Conservation (phyloP, 208 protist genomes). For the Trypanosoma mega region DNA sequence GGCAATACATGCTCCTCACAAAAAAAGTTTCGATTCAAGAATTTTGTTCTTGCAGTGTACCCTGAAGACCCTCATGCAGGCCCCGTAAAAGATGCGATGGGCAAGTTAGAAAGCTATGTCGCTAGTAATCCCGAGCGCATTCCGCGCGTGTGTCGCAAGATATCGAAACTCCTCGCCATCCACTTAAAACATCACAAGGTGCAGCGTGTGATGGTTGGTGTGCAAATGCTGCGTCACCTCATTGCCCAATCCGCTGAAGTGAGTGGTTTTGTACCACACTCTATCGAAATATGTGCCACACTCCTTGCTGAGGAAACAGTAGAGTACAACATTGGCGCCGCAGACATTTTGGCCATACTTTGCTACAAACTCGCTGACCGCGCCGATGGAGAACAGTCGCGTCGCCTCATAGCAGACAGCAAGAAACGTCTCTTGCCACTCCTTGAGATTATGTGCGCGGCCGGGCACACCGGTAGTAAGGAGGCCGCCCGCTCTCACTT, state of each 20-base stretch:
- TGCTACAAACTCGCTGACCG: slow-evolving; percentile 50
- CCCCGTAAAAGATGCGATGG: slow-evolving; percentile 59
- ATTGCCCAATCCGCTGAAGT: slow-evolving; percentile 52
- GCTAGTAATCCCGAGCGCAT: slow-evolving; percentile 81
- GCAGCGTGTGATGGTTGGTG: slow-evolving; percentile 62
- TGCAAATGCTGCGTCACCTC: slow-evolving; percentile 56
- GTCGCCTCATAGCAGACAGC: slow-evolving; percentile 61
- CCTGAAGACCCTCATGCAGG: slow-evolving; percentile 37
- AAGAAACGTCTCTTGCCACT: slow-evolving; percentile 53
- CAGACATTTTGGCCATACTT: slow-evolving; percentile 59
- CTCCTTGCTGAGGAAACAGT: slow-evolving; percentile 38
- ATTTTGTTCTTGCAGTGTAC: slow-evolving; percentile 78
- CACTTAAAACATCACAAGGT: slow-evolving; percentile 39
- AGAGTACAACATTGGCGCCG: slow-evolving; percentile 62
- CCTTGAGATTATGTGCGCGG: slow-evolving; percentile 59
- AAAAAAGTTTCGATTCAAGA: slow-evolving; percentile 76
- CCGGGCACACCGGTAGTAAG: slow-evolving; percentile 23
- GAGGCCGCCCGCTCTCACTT: slow-evolving; percentile 41
- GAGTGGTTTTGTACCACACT: slow-evolving; percentile 74
- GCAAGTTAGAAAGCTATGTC: slow-evolving; percentile 69
- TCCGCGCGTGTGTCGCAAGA: slow-evolving; percentile 81
- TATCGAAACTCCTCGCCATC: slow-evolving; percentile 52
- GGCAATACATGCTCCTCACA: slow-evolving; percentile 44
- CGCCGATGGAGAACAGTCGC: slow-evolving; percentile 47
- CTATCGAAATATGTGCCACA: slow-evolving; percentile 50